phyloP scores from a whole-genome alignment of 192 early-diverging fungal species.

The Entrophospora sp. region DNA sequence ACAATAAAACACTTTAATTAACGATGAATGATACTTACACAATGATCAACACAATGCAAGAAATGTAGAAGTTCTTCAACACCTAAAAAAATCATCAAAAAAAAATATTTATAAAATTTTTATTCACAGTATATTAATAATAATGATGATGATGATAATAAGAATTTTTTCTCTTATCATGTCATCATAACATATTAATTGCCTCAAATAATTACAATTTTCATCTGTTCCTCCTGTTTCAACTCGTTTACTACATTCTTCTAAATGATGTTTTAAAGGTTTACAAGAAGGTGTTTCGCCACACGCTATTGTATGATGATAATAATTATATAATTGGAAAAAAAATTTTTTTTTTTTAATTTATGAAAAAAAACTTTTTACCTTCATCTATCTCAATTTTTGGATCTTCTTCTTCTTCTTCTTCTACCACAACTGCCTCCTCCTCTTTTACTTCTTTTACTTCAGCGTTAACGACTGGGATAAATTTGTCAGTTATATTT shows the following conservation, averaged over 20 bases:
- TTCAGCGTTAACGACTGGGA: too few relatives aligned
- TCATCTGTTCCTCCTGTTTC: conserved; percentile 59
- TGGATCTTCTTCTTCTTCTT: conserved; percentile 53
- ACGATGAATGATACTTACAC: conserved; percentile 48
- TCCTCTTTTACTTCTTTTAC: too few relatives aligned
- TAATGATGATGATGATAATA: background rate
- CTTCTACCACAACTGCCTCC: too few relatives aligned
- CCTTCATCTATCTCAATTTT: conserved; percentile 53
- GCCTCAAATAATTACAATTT: too few relatives aligned
- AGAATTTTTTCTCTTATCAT: too few relatives aligned
- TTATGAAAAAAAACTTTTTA: conserved; percentile 16
- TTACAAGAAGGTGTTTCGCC: conserved; percentile 51
- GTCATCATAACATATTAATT: too few relatives aligned
- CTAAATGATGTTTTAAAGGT: conserved; percentile 65
- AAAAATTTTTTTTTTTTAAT: conserved; percentile 17
- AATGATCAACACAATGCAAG: conserved; percentile 70
- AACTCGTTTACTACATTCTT: conserved; percentile 69
- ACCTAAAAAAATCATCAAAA: conserved; percentile 22
- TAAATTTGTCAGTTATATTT: too few relatives aligned
- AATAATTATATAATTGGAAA: background rate
- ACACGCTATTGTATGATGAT: conserved; percentile 48
- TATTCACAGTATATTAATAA: background rate
- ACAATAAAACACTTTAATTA: conserved; percentile 57
- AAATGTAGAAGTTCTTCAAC: conserved; percentile 76
- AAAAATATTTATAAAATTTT: background rate